Conservation (phyloP, 768 basidiomycete genomes). For the Auricularia sp. region DNA sequence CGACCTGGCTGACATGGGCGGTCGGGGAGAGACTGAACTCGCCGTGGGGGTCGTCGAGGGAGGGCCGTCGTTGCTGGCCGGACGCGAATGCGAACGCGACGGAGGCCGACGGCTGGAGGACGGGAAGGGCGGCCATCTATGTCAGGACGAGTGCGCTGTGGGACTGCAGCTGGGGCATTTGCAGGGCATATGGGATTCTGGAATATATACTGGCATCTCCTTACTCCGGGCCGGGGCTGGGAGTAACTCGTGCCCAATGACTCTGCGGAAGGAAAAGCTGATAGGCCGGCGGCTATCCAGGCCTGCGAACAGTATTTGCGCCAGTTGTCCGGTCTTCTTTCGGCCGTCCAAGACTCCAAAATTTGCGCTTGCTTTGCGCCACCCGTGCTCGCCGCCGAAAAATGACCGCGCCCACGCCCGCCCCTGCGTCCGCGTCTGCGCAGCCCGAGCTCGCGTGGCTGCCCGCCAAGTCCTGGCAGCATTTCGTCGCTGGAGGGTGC, state of each 20-base stretch:
- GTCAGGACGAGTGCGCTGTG: neutral
- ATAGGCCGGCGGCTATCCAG: too few species aligned
- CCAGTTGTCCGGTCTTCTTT: too few species aligned
- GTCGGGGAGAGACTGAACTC: constrained; percentile 1
- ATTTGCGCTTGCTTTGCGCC: neutral
- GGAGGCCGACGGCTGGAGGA: neutral
- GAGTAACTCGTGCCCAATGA: too few species aligned
- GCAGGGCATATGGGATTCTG: neutral
- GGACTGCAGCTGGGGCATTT: neutral
- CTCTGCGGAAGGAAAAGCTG: too few species aligned
- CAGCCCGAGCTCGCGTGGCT: constrained; percentile 15
- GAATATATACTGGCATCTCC: too few species aligned
- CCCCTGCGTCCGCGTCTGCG: neutral
- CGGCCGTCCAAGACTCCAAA: neutral
- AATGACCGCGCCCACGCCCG: neutral
- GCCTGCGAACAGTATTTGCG: too few species aligned
- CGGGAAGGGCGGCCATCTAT: neutral
- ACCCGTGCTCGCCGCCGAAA: neutral
- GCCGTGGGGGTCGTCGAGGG: neutral
- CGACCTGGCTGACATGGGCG: neutral
- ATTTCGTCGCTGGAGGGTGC: constrained; percentile 81
- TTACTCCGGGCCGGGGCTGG: too few species aligned
- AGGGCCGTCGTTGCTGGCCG: neutral
- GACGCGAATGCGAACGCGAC: neutral
- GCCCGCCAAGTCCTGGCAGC: constrained; percentile 72